A percentile compares a stretch with the other conserved stretches of the same genome.
Evolutionary conservation across 805 yeast genomes (phyloP).

Genomic region (Metschnikowia shivogae): DNA sequence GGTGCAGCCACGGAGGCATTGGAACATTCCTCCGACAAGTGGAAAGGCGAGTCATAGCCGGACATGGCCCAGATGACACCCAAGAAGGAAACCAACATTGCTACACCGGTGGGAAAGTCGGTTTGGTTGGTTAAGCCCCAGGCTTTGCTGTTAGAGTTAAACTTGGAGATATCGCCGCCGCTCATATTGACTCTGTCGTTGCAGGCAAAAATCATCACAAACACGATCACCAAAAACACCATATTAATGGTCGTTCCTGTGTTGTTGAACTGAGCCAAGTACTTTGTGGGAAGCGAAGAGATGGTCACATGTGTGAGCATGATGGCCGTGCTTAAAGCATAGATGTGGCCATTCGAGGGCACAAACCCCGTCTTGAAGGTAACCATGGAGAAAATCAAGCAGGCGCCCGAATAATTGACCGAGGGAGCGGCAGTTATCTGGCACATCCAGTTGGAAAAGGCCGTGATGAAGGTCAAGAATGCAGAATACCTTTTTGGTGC

Average conservation of each 20-base stretch:
- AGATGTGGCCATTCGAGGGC: conserved; percentile 47
- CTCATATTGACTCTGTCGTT: conserved; percentile 38
- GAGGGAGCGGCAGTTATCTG: conserved; percentile 63
- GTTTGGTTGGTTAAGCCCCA: conserved; percentile 57
- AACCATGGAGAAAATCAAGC: conserved; percentile 51
- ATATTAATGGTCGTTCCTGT: conserved; percentile 49
- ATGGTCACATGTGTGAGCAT: conserved; percentile 45
- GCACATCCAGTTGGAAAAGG: conserved; percentile 63
- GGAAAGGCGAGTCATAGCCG: conserved; percentile 74
- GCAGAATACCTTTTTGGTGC: conserved; percentile 54
- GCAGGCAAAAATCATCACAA: conserved; percentile 51
- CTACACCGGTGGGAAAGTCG: conserved; percentile 61
- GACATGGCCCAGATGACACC: conserved; percentile 73
- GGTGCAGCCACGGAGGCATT: conserved; percentile 65
- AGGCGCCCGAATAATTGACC: conserved; percentile 53
- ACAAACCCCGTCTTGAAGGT: conserved; percentile 34
- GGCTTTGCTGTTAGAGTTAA: conserved; percentile 45
- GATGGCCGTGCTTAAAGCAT: conserved; percentile 49
- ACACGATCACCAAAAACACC: conserved; percentile 47
- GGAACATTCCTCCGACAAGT: conserved; percentile 66
- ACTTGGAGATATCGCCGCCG: conserved; percentile 39
- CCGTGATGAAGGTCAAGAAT: conserved; percentile 56
- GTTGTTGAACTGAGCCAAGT: conserved; percentile 49
- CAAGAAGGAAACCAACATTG: conserved; percentile 52
- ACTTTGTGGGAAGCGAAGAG: conserved; percentile 51